phyloP scores from a whole-genome alignment of 176 grass and related monocot species.

The Saccharum officinarum region DNA sequence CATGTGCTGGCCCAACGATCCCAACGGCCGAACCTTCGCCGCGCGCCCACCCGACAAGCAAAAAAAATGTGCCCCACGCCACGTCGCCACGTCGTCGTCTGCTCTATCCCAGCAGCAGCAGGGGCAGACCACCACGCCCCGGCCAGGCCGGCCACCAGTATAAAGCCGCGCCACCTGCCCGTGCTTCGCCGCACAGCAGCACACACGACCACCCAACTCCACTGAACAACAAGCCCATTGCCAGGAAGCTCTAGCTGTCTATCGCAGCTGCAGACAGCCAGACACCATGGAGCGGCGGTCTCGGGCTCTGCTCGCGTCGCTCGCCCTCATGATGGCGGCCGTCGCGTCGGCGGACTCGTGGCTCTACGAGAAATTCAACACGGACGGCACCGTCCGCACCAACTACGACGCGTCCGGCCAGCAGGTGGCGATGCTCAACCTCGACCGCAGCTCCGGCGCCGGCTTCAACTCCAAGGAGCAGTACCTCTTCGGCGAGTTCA shows the following conservation, averaged over 20 bases:
- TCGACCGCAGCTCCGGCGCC: conserved; percentile 18
- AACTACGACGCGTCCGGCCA: neutral
- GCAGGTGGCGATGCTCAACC: conserved; percentile 25
- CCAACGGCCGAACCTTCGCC: neutral
- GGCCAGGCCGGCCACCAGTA: neutral
- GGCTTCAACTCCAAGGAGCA: conserved; percentile 19
- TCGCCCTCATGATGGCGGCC: neutral
- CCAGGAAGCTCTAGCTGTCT: neutral
- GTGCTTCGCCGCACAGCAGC: neutral
- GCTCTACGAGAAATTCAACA: conserved; percentile 32
- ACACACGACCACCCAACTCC: no score
- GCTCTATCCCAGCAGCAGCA: neutral
- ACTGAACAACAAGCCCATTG: neutral
- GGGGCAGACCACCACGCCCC: neutral
- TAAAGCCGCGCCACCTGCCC: conserved; percentile 4
- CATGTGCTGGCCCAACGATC: neutral
- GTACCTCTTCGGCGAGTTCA: conserved; percentile 57
- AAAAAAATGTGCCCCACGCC: neutral
- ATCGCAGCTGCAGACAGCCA: neutral
- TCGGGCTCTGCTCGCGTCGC: neutral
- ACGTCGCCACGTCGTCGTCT: neutral
- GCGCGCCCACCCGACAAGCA: neutral
- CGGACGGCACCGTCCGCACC: conserved; percentile 17
- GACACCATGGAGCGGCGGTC: conserved; percentile 21
- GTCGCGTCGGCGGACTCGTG: neutral